Evolutionary conservation across 2,329 filamentous ascomycete genomes (phyloP), one percentile per base, ranked within the genome.

Genomic region (Fusarium domesticum): DNA sequence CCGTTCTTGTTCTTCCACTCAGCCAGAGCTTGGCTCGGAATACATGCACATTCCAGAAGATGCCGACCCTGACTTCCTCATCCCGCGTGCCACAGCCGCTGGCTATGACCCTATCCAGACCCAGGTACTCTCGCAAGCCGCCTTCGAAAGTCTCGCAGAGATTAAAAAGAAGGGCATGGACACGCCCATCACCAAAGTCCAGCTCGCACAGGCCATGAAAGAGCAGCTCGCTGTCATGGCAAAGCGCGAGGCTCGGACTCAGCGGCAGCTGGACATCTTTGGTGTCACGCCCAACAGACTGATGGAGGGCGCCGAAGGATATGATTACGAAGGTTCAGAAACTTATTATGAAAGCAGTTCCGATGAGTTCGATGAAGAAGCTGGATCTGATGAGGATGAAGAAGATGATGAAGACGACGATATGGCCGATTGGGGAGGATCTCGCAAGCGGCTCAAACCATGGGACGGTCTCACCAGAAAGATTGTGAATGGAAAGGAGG

Each of bases 401-500:
- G 47, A 48, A 3, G 35, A 56, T 12, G 23, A 48, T 17, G 36
- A 39, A 12, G n/a, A 51, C 11, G 39, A 43, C 4, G 43, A 44
- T 12, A 18, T 52, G 5, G 16, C 35, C 8, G 35, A 57, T 23
- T 48, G 50, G 11, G 39, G 48, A 6, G 35, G 47, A 4, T 5
- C 38, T n/a, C 34, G 42, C 10, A 61, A 63, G 42, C 56, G 56
- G 12, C 62, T 64, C 50, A 58, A 57, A 20, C 66, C 70, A 20
- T 52, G 51, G 11, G 43, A 60, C 6, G 50, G 53, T 11, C 60
- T 54, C 5, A 36, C 64, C 4, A 41, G 58, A 6, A 48, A 58
- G 11, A 61, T 58, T 43, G 69, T 70, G 38, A 43, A 54, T 3
- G 57, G 56, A 6, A 37, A 48, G 2, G 56, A 66, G 23, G 66